Base-by-base conservation (phyloP, 768 basidiomycete species). In the Tricholoma saponaceum region DNA sequence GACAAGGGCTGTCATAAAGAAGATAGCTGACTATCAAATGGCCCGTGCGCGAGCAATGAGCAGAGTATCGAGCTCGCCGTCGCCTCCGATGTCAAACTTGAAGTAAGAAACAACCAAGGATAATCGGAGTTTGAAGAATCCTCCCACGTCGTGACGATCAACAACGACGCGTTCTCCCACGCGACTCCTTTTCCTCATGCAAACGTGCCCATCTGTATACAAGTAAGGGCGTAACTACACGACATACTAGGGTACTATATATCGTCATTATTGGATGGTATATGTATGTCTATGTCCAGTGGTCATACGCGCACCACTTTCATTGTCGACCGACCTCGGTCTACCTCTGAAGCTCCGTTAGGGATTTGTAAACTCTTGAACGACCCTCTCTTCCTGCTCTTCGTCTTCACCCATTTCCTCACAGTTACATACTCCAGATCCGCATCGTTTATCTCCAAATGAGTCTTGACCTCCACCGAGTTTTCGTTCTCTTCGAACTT, bases 51-150 rank as follows among this genome's bases (percentile, higher is more conserved):
- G 32, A 50, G 28, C 57, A 54, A 58, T 55, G 37, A 46, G 54
- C 39, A 51, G 28, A 41, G 52, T 51, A 54, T 12, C 49, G 60
- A 43, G 56, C 43, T 58, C 60, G 57, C 51, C 57, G 60, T 58
- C 51, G 56, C 32, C 37, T 50, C 37, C 57, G 57, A 58, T 52
- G 52, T 44, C n/a, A n/a, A n/a, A n/a, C n/a, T n/a, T 25, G 53
- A 59, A 56, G 57, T 6, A 25, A 30, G 50, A 43, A 51, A 54
- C 39, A 54, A 54, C 39, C 53, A 54, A 18, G 53, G n/a, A 20
- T 37, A 28, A 44, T 56, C 60, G 60, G 60, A 62, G 60, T 56
- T 59, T 51, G 6, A 62, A 62, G n/a, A 23, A 37, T 22, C 10
- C 56, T 61, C 60, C 53, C 60, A 61, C 60, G 57, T 33, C n/a